phyloP scores from a whole-genome alignment of 768 basidiomycete species.

The Calocera viscosa region DNA sequence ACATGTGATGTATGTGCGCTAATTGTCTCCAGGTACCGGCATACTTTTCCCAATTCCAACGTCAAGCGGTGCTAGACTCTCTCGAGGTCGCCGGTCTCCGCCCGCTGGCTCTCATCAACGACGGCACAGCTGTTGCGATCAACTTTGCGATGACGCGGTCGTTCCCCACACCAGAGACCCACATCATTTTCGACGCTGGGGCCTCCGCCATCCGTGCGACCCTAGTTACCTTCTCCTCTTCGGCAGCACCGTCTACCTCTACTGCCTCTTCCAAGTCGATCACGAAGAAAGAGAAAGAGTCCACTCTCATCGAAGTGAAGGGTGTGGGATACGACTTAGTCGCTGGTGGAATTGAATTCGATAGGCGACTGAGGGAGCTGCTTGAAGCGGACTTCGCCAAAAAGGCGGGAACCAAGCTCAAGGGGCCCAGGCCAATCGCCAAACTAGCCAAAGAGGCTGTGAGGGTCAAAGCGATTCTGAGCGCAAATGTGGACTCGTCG shows the following conservation, averaged over 20 bases:
- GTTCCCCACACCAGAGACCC: slow-evolving; percentile 68
- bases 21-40: slow-evolving; percentile 43
- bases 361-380: slow-evolving; percentile 68
- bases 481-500: slow-evolving; percentile 74
- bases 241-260: slow-evolving; percentile 16
- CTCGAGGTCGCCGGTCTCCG: slow-evolving; percentile 81
- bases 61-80: slow-evolving; percentile 83
- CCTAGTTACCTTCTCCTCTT: slow-evolving; percentile 49
- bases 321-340: slow-evolving; percentile 71
- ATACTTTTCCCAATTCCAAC: slow-evolving; percentile 80
- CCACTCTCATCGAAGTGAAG: slow-evolving; percentile 63
- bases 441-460: slow-evolving; percentile 91
- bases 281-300: slow-evolving; percentile 30
- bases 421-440: slow-evolving; percentile 69
- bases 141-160: slow-evolving; percentile 96
- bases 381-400: slow-evolving; percentile 61
- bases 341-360: slow-evolving; percentile 72
- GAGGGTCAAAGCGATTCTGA: slow-evolving; percentile 81
- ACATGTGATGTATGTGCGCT: background rate
- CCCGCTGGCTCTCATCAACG: slow-evolving; percentile 74
- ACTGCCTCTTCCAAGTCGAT: slow-evolving; percentile 36
- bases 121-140: slow-evolving; percentile 88
- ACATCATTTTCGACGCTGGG: slow-evolving; percentile 90
- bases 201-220: slow-evolving; percentile 72
- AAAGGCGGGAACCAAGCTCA: slow-evolving; percentile 36